Evolutionary conservation across 1,284 basidiomycete genomes (phyloP).

Genomic region (Trametes hirsuta): DNA sequence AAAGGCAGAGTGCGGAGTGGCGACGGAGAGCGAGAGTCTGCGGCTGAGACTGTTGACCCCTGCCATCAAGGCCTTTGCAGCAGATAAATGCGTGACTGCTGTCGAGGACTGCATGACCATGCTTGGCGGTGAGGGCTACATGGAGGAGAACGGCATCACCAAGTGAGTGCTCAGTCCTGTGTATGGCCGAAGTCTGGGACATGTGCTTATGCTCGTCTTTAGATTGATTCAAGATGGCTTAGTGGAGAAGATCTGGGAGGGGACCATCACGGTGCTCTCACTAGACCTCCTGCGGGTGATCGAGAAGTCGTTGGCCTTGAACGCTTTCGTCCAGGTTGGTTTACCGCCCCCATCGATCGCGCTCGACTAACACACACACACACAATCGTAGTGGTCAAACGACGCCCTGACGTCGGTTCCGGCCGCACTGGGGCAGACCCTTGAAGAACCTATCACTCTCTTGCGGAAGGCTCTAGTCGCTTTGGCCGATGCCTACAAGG

Average conservation of each 20-base stretch:
- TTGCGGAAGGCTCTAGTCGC: constrained; percentile 43
- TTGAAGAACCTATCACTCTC: constrained; percentile 34
- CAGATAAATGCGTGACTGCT: constrained; percentile 63
- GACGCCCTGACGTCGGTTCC: constrained; percentile 47
- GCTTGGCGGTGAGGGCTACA: constrained; percentile 81
- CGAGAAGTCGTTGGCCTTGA: constrained; percentile 41
- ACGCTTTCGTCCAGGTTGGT: constrained; percentile 42
- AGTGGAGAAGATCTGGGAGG: constrained; percentile 87
- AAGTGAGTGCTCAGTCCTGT: constrained; percentile 39
- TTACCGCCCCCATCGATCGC: background rate
- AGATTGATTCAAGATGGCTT: constrained; percentile 64
- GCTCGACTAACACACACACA: constrained; percentile 9
- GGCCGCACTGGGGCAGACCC: constrained; percentile 29
- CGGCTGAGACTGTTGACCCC: constrained; percentile 72
- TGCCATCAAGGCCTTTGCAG: constrained; percentile 71
- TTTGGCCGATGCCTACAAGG: constrained; percentile 40
- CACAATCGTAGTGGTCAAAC: constrained; percentile 53
- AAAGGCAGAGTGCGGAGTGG: constrained; percentile 57
- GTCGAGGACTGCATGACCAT: constrained; percentile 79
- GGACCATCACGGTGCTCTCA: constrained; percentile 69
- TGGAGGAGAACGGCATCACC: constrained; percentile 77
- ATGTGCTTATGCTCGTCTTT: background rate
- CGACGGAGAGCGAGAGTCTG: constrained; percentile 49
- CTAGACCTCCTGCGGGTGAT: constrained; percentile 66
- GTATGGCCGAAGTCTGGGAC: background rate